phyloP scores from a whole-genome alignment of 2,329 filamentous ascomycete species.

The Phialemonium atrogriseum region DNA sequence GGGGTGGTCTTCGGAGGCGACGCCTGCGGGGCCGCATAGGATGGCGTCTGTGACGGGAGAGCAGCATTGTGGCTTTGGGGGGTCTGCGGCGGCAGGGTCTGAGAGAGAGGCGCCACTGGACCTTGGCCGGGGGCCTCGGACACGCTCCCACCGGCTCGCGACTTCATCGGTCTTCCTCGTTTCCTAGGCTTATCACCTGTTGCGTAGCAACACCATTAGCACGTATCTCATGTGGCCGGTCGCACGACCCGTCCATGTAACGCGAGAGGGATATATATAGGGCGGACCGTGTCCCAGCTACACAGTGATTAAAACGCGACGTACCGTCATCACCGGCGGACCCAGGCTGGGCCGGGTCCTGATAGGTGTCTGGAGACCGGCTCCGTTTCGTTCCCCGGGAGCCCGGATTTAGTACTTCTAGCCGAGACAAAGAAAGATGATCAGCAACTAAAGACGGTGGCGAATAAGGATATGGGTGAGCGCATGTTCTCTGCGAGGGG shows the following conservation, averaged over 20 bases:
- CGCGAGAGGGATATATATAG: slow-evolving; percentile 15
- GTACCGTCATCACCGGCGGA: slow-evolving; percentile 67
- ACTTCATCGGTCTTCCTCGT: slow-evolving; percentile 56
- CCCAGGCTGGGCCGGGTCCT: slow-evolving; percentile 42
- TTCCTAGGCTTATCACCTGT: slow-evolving; percentile 46
- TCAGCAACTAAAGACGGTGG: slow-evolving; percentile 8
- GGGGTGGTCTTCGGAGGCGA: slow-evolving; percentile 72
- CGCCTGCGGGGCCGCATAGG: slow-evolving; percentile 29
- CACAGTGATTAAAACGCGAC: slow-evolving; percentile 37
- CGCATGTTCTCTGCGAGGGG: slow-evolving; percentile 5
- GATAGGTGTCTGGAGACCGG: slow-evolving; percentile 63
- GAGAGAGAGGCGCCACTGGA: slow-evolving; percentile 35
- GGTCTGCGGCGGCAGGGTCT: slow-evolving; percentile 28
- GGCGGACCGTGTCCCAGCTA: slow-evolving; percentile 23
- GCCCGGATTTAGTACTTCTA: slow-evolving; percentile 43
- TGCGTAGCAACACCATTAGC: slow-evolving; percentile 21
- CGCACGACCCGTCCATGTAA: slow-evolving; percentile 23
- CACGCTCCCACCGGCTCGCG: slow-evolving; percentile 37
- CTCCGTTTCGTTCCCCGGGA: slow-evolving; percentile 70
- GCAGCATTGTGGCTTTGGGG: slow-evolving; percentile 44
- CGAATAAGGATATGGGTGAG: slow-evolving; percentile 4
- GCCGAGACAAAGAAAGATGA: slow-evolving; percentile 22
- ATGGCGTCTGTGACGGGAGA: slow-evolving; percentile 32
- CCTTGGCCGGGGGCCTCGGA: slow-evolving; percentile 50
- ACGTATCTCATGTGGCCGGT: slow-evolving; percentile 17